phyloP scores from a whole-genome alignment of 2,329 filamentous ascomycete genomes.

The Phialophora macrospora region DNA sequence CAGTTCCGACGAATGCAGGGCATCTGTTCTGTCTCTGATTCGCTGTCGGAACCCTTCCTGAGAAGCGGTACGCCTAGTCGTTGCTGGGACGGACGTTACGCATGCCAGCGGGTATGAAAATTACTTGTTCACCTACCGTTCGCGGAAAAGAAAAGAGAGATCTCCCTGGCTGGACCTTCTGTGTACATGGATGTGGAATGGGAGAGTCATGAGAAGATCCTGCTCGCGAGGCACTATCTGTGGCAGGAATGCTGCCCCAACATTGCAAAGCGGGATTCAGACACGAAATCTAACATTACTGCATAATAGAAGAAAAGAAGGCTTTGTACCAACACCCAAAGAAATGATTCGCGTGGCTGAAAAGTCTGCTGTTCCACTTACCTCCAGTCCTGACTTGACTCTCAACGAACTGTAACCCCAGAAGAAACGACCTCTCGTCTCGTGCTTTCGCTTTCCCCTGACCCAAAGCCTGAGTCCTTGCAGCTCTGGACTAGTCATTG shows the following conservation, averaged over 20 bases:
- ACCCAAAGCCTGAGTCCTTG: not conserved
- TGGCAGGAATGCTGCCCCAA: not conserved
- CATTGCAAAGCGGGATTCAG: not conserved
- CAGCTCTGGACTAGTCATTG: not conserved
- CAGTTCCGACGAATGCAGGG: not conserved
- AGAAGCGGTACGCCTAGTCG: not conserved
- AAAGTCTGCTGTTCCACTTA: not conserved
- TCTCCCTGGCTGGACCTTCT: slow-evolving; percentile 1
- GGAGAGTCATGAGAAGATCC: slow-evolving; percentile 9
- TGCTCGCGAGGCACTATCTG: slow-evolving; percentile 1
- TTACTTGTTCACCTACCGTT: slow-evolving; percentile 1
- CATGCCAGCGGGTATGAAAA: not conserved
- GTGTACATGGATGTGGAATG: slow-evolving; percentile 15
- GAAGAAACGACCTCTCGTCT: not conserved
- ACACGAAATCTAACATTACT: slow-evolving; percentile 29
- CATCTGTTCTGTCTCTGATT: not conserved
- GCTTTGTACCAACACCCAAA: slow-evolving; percentile 31
- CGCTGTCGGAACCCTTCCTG: not conserved
- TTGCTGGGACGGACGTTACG: not conserved
- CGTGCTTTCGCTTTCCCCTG: not conserved
- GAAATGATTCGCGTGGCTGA: not conserved
- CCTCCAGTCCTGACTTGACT: not conserved
- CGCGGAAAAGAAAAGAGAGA: slow-evolving; percentile 5
- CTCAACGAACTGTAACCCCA: not conserved
- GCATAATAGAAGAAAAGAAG: slow-evolving; percentile 32